Percentiles rank a stretch among this genome's conserved stretches.
phyloP scores from a whole-genome alignment of 2,329 filamentous ascomycete genomes.

The Curvularia spicifera region DNA sequence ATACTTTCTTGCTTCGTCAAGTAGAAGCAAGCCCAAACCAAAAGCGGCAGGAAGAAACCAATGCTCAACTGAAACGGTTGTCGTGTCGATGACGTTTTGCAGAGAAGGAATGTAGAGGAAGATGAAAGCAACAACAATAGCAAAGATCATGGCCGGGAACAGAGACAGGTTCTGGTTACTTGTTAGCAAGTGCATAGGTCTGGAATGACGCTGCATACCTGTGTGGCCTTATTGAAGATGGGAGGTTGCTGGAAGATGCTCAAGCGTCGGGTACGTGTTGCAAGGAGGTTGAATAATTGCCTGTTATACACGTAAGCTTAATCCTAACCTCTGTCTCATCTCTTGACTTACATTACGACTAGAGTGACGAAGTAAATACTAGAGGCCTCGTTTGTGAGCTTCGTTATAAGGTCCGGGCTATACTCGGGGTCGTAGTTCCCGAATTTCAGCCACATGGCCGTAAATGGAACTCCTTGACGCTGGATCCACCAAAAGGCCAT shows the following conservation, averaged over 20 bases:
- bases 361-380: slow-evolving; percentile 82
- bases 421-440: slow-evolving; percentile 36
- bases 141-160: slow-evolving; percentile 73
- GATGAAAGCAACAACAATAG: slow-evolving; percentile 72
- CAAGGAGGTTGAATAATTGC: slow-evolving; percentile 78
- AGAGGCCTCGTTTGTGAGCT: slow-evolving; percentile 67
- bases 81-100: slow-evolving; percentile 66
- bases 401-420: slow-evolving; percentile 40
- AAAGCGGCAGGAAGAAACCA: slow-evolving; percentile 80
- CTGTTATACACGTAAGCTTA: slow-evolving; percentile 35
- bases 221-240: slow-evolving; percentile 66
- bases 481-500: slow-evolving; percentile 57
- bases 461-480: slow-evolving; percentile 64
- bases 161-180: slow-evolving; percentile 66
- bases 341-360: slow-evolving; percentile 70
- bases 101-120: slow-evolving; percentile 69
- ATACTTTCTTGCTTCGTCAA: slow-evolving; percentile 73
- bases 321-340: no score
- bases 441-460: slow-evolving; percentile 66
- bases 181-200: slow-evolving; percentile 1
- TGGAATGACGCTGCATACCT: slow-evolving; percentile 10
- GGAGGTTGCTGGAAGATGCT: slow-evolving; percentile 76
- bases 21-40: slow-evolving; percentile 66
- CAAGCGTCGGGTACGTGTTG: slow-evolving; percentile 65
- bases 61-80: slow-evolving; percentile 70